Evolutionary conservation across 352 stramenopile species (phyloP).

Genomic region (Globisporangium okanoganense): DNA sequence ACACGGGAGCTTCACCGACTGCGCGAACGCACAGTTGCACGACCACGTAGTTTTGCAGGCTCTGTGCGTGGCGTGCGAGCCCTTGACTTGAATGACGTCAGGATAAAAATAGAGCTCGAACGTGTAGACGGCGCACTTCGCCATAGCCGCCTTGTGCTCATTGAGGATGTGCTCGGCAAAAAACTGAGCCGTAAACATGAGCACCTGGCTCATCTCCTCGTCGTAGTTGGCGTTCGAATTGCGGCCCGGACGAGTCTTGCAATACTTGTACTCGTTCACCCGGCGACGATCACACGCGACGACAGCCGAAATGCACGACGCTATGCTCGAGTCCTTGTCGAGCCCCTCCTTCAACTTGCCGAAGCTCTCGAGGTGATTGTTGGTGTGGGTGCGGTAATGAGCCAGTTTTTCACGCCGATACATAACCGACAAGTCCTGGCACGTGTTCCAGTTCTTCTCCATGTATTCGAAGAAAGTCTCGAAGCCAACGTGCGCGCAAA

Average conservation of each 20-base stretch:
- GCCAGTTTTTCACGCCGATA: slow-evolving; percentile 12
- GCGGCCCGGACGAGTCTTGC: neutral
- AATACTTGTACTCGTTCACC: slow-evolving; percentile 16
- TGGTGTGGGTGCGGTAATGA: slow-evolving; percentile 21
- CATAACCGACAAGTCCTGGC: slow-evolving; percentile 26
- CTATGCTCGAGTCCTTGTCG: slow-evolving; percentile 18
- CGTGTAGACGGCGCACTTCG: neutral
- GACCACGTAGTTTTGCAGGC: too few relatives aligned
- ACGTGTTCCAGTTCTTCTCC: too few relatives aligned
- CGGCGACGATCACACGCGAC: neutral
- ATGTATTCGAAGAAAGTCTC: slow-evolving; percentile 12
- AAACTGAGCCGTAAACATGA: slow-evolving; percentile 20
- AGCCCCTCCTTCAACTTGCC: too few relatives aligned
- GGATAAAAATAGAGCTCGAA: too few relatives aligned
- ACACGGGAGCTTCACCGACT: too few relatives aligned
- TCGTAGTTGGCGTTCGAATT: slow-evolving; percentile 17
- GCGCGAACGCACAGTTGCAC: too few relatives aligned
- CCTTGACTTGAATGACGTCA: too few relatives aligned
- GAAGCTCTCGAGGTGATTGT: slow-evolving; percentile 28
- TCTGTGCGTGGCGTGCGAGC: too few relatives aligned
- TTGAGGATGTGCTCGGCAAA: slow-evolving; percentile 11
- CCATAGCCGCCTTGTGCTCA: neutral
- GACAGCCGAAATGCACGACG: neutral
- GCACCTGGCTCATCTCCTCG: slow-evolving; percentile 19
- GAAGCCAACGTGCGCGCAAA: slow-evolving; percentile 7